Evolutionary conservation across 371 early-diverging fungal genomes (phyloP).

Genomic region (Mortierella sp.): DNA sequence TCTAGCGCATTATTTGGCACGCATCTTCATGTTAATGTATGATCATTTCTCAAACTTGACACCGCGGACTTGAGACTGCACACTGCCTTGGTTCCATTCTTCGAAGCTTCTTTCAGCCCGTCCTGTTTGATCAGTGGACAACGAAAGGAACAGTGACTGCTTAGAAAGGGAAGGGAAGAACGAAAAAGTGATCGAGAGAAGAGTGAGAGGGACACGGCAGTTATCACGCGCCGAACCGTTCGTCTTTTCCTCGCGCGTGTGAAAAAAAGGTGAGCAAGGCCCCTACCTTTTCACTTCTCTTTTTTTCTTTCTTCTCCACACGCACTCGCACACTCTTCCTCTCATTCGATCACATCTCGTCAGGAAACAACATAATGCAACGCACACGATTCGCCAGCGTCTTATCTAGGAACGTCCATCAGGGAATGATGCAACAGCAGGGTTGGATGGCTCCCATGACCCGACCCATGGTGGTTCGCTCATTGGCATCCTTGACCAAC

Average conservation of each 20-base stretch:
- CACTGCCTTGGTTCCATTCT: not conserved
- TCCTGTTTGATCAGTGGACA: not conserved
- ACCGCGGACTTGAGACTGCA: no score
- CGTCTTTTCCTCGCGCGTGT: not conserved
- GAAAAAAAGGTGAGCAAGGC: not conserved
- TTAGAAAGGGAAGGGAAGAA: not conserved
- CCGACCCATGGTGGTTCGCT: conserved; percentile 28
- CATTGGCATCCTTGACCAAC: conserved; percentile 11
- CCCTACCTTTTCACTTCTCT: not conserved
- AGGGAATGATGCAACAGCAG: conserved; percentile 11
- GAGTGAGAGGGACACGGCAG: not conserved
- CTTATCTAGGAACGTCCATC: conserved; percentile 19
- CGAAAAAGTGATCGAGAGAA: not conserved
- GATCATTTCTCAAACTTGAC: no score
- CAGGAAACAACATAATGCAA: conserved; percentile 23
- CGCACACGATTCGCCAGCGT: conserved; percentile 18
- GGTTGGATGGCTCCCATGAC: conserved; percentile 15
- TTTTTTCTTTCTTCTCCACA: not conserved
- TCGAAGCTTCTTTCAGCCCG: not conserved
- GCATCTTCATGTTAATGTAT: not conserved
- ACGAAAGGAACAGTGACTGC: not conserved
- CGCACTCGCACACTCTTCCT: not conserved
- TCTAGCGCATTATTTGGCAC: not conserved
- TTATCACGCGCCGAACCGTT: not conserved
- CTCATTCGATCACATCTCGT: not conserved